Conservation (phyloP, 768 basidiomycete genomes). For the Rubroboletus satanas region DNA sequence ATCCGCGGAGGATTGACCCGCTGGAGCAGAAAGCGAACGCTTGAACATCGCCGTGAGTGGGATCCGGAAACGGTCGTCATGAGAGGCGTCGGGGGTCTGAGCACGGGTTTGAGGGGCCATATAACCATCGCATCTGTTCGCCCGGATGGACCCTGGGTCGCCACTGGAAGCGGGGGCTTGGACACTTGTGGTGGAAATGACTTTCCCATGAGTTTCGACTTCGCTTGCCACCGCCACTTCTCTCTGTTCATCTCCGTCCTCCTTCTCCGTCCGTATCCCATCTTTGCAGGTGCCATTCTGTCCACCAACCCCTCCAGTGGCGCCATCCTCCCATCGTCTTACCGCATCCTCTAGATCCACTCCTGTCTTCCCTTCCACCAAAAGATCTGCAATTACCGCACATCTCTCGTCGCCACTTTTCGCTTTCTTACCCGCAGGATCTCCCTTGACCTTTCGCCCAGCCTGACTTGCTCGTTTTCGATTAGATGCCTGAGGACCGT, state of each 20-base stretch:
- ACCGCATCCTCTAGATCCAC: slow-evolving; percentile 58
- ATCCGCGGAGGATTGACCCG: slow-evolving; percentile 21
- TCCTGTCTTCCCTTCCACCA: slow-evolving; percentile 66
- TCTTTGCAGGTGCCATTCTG: slow-evolving; percentile 5
- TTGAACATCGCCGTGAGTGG: slow-evolving; percentile 64
- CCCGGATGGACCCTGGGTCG: neutral
- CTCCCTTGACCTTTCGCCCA: slow-evolving; percentile 29
- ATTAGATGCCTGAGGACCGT: slow-evolving; percentile 34
- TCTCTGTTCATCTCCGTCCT: slow-evolving; percentile 25
- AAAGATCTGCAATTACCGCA: slow-evolving; percentile 61
- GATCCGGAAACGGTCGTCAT: slow-evolving; percentile 37
- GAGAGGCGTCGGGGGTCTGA: slow-evolving; percentile 26
- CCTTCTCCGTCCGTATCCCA: slow-evolving; percentile 2
- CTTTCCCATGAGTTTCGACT: slow-evolving; percentile 7
- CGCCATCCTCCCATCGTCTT: slow-evolving; percentile 41
- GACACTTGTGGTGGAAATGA: neutral
- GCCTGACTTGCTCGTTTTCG: slow-evolving; percentile 29
- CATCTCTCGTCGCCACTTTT: slow-evolving; percentile 51
- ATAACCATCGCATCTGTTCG: slow-evolving; percentile 1
- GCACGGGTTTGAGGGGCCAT: slow-evolving; percentile 20
- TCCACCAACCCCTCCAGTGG: neutral
- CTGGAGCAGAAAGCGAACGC: slow-evolving; percentile 58
- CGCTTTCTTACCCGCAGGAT: slow-evolving; percentile 26
- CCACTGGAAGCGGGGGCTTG: neutral
- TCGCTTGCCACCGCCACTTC: slow-evolving; percentile 18